Base-by-base conservation (phyloP, 768 basidiomycete genomes). In the Agaricus sinodeliciosus region DNA sequence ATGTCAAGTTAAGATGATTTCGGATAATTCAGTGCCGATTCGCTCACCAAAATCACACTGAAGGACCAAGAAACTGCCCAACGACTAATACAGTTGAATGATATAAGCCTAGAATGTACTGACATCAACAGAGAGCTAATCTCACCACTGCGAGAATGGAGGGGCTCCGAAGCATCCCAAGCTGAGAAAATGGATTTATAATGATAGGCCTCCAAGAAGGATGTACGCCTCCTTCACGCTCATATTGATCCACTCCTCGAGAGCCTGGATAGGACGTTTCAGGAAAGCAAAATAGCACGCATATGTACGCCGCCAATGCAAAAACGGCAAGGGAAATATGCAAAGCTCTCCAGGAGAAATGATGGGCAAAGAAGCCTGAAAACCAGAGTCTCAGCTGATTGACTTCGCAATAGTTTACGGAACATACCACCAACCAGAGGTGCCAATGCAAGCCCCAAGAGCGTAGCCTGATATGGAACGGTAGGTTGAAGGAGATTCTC, bases 221-320 rank as follows among this genome's bases (percentile, higher is more conserved):
- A 19, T 56, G 67, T 4, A 56, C 61, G 2, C 58, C 58, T 3
- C 60, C 42, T 43, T 53, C 52, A 28, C 63, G 43, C 4, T 45
- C 53, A 15, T 65, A 42, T 55, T 79, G 79, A 47, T 84, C 82
- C 0, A 82, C 66, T 0, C 82, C 80, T 34, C 76, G 68, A 1
- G 73, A 60, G 3, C 79, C 76, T 1, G 85, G 85, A 58, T 84
- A 80, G 43, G 76, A 78, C 0, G 85, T 87, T 59, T 88, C 86
- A 0, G 85, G 85, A 22, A 86, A 74, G 49, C 72, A 74, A 2
- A 75, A 43, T 1, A 63, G 45, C 26, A 85, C 68, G 7, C 68
- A 55, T 12, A 75, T 4, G 41, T 79, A 70, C 1, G 70, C 68
- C 0, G 72, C n/a, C 0, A 78, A 43, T 1, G 74, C 77, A 35